These are phyloP conservation scores for Cyberlindnera saturnus DNA, from an alignment of 805 yeast species.

Conservation along the genomic window DNA sequence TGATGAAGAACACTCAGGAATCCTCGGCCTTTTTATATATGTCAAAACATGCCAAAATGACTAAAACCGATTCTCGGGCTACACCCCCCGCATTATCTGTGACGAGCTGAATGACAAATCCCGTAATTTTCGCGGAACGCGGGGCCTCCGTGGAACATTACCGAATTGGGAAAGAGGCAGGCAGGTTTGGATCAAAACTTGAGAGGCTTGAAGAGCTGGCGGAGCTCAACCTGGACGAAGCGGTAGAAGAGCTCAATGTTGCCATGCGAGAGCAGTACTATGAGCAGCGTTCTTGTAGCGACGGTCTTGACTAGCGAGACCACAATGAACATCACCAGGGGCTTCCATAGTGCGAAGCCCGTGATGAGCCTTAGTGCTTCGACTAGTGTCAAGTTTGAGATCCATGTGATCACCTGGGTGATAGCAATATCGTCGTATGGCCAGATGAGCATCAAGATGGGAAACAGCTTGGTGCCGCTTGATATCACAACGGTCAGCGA, in stretches of 20 bases:
- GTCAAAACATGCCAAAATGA: too few relatives aligned
- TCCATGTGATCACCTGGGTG: conserved; percentile 49
- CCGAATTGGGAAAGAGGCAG: too few relatives aligned
- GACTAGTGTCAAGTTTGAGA: conserved; percentile 55
- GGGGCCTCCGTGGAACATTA: not conserved
- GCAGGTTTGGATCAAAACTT: too few relatives aligned
- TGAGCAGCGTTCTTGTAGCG: conserved; percentile 12
- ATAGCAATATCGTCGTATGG: conserved; percentile 82
- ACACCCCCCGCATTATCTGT: too few relatives aligned
- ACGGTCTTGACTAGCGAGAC: conserved; percentile 8
- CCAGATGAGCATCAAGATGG: conserved; percentile 94
- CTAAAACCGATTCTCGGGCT: too few relatives aligned
- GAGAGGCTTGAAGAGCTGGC: too few relatives aligned
- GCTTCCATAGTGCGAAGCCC: conserved; percentile 14
- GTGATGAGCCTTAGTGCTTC: conserved; percentile 54
- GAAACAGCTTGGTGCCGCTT: conserved; percentile 75
- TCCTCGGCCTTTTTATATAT: too few relatives aligned
- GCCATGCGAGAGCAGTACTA: conserved; percentile 9
- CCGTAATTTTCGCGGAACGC: conserved; percentile 2
- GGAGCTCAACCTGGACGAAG: too few relatives aligned
- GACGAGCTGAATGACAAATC: not conserved
- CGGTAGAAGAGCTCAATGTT: not conserved
- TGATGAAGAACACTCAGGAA: too few relatives aligned
- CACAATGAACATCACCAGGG: conserved; percentile 7
- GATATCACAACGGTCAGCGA: conserved; percentile 70